A percentile compares a stretch with the other conserved stretches of the same genome.
phyloP scores from a whole-genome alignment of 495 filamentous ascomycete genomes.

The Thozetella sp. region DNA sequence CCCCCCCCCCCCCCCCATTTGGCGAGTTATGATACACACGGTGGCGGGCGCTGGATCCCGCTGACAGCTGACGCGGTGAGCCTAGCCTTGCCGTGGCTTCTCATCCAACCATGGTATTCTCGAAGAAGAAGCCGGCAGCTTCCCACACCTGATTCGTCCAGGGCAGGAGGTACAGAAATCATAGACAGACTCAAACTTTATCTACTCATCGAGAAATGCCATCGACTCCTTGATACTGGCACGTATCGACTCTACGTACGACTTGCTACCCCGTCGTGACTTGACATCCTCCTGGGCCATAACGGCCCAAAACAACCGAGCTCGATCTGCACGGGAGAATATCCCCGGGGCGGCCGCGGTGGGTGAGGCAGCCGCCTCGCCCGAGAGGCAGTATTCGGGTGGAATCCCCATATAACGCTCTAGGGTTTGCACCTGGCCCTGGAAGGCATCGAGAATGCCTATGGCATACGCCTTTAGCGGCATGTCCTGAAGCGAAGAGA shows the following conservation, averaged over 20 bases:
- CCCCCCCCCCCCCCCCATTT: no score
- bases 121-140: no score
- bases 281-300: constrained; percentile 16
- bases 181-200: no score
- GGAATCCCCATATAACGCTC: constrained; percentile 13
- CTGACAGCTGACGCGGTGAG: no score
- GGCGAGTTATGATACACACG: no score
- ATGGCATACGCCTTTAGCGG: constrained; percentile 12
- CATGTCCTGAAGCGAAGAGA: constrained; percentile 16
- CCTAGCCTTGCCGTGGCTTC: no score
- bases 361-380: constrained; percentile 8
- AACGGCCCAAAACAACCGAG: constrained; percentile 9
- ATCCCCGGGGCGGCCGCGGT: constrained; percentile 9
- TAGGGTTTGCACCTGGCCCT: constrained; percentile 11
- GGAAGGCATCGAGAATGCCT: constrained; percentile 13
- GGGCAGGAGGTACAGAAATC: no score
- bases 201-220: constrained; percentile 8
- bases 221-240: constrained; percentile 12
- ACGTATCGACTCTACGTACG: constrained; percentile 15
- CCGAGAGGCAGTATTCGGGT: constrained; percentile 13
- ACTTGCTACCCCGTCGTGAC: constrained; percentile 9
- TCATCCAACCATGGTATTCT: no score
- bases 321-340: constrained; percentile 12
- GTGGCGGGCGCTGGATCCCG: no score
- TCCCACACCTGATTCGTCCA: no score